These are phyloP conservation scores for Blastocystis sp. DNA, from an alignment of 352 stramenopile genomes.

Conservation along the genomic window DNA sequence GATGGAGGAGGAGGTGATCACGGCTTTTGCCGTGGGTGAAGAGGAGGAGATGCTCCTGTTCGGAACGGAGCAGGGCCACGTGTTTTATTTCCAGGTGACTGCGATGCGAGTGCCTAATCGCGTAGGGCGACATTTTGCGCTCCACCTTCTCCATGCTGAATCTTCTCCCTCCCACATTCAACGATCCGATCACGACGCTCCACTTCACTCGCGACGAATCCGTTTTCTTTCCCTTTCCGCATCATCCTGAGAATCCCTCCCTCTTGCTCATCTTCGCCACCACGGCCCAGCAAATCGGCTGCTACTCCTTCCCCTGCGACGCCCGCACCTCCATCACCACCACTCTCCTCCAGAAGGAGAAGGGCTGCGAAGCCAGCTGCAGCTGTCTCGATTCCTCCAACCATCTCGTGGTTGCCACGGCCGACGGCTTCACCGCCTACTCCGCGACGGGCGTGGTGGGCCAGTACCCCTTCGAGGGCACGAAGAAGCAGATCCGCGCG, in stretches of 20 bases:
- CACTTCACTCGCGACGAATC: neutral
- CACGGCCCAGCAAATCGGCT: neutral
- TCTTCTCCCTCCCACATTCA: slow-evolving; percentile 18
- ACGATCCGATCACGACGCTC: slow-evolving; percentile 22
- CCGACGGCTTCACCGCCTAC: neutral
- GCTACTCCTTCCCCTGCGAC: slow-evolving; percentile 14
- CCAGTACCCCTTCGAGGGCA: neutral
- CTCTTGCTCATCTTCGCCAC: slow-evolving; percentile 20
- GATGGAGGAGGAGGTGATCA: slow-evolving; percentile 55
- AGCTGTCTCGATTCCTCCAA: slow-evolving; percentile 11
- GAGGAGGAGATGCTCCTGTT: slow-evolving; percentile 52
- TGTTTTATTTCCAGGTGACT: slow-evolving; percentile 46
- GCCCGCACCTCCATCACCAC: neutral
- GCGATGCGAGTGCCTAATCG: no score
- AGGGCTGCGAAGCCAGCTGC: slow-evolving; percentile 35
- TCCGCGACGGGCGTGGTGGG: neutral
- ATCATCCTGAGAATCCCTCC: neutral
- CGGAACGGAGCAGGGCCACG: slow-evolving; percentile 18
- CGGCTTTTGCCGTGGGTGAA: slow-evolving; percentile 23
- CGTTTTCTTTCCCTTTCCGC: neutral
- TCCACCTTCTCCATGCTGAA: slow-evolving; percentile 29
- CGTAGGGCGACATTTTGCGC: slow-evolving; percentile 20
- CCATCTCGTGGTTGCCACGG: neutral
- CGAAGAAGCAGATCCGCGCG: slow-evolving; percentile 42
- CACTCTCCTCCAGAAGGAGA: neutral